Conservation (phyloP, 257 asterid species). For the Petunia secreta region DNA sequence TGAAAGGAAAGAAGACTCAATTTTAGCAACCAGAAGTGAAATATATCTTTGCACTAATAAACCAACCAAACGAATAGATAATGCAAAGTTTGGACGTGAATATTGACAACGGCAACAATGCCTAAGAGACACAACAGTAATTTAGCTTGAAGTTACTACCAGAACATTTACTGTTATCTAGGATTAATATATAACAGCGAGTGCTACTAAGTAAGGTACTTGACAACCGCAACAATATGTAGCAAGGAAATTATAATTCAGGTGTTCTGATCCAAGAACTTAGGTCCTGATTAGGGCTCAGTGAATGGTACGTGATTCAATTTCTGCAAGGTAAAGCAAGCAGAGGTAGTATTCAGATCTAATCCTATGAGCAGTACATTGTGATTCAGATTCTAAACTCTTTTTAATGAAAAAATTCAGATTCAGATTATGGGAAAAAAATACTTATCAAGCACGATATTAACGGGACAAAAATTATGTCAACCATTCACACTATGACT, state of each 20-base stretch:
- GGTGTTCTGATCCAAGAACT: slow-evolving; percentile 7
- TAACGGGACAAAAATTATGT: not conserved
- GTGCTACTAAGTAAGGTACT: slow-evolving; percentile 3
- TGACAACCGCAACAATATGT: not conserved
- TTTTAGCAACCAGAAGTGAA: not conserved
- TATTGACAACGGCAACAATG: not conserved
- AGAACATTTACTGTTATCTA: not conserved
- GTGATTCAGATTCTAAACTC: too few species aligned
- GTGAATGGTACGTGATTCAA: not conserved
- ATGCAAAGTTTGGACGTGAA: not conserved
- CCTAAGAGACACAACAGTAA: not conserved
- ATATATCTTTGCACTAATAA: not conserved
- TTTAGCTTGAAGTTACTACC: slow-evolving; percentile 7
- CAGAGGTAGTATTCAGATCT: not conserved
- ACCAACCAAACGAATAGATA: not conserved
- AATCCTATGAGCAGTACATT: slow-evolving; percentile 1
- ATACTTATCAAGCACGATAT: not conserved
- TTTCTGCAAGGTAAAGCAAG: not conserved
- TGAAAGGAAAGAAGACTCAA: not conserved
- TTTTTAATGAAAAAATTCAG: too few species aligned
- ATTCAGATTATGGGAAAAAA: not conserved
- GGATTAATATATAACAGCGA: not conserved
- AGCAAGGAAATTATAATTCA: not conserved
- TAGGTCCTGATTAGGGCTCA: not conserved
- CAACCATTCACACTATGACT: not conserved